Percentiles rank a stretch among this genome's conserved stretches.
Evolutionary conservation across 2,329 filamentous ascomycete species (phyloP).

Genomic region (Rhynchosporium agropyri): DNA sequence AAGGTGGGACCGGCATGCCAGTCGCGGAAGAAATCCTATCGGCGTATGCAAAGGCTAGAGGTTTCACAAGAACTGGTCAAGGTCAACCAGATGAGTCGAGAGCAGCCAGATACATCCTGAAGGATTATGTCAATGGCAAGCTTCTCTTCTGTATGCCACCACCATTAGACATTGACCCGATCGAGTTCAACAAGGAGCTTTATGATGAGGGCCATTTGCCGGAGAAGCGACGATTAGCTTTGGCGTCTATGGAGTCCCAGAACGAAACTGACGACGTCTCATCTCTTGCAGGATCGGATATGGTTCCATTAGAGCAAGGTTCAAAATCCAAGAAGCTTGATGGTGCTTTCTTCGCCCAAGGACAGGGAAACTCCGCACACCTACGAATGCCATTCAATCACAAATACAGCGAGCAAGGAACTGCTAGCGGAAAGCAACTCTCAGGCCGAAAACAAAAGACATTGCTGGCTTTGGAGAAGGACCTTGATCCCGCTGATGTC

Average conservation of each 20-base stretch:
- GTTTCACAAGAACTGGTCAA: constrained; percentile 85
- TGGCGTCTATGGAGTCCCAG: constrained; percentile 48
- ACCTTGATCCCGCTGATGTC: constrained; percentile 80
- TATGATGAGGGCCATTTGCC: constrained; percentile 85
- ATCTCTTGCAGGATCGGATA: constrained; percentile 51
- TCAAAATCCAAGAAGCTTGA: constrained; percentile 78
- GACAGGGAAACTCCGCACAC: constrained; percentile 64
- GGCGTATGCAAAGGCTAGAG: constrained; percentile 85
- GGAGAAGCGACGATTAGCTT: constrained; percentile 71
- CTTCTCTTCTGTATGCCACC: constrained; percentile 90
- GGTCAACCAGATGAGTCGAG: constrained; percentile 93
- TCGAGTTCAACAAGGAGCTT: constrained; percentile 84
- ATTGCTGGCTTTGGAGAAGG: constrained; percentile 81
- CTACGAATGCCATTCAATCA: constrained; percentile 83
- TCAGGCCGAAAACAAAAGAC: constrained; percentile 81
- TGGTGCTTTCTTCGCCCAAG: constrained; percentile 81
- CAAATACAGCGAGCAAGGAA: constrained; percentile 83
- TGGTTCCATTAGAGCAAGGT: constrained; percentile 59
- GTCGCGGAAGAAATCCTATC: constrained; percentile 83
- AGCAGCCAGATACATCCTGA: constrained; percentile 85
- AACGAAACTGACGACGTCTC: constrained; percentile 45
- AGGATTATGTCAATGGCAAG: constrained; percentile 97
- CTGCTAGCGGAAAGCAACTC: constrained; percentile 64
- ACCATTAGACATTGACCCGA: constrained; percentile 69
- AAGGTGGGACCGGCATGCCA: constrained; percentile 87